These are phyloP conservation scores for Trichoderma virens DNA, from an alignment of 495 filamentous ascomycete genomes.

Conservation along the genomic window DNA sequence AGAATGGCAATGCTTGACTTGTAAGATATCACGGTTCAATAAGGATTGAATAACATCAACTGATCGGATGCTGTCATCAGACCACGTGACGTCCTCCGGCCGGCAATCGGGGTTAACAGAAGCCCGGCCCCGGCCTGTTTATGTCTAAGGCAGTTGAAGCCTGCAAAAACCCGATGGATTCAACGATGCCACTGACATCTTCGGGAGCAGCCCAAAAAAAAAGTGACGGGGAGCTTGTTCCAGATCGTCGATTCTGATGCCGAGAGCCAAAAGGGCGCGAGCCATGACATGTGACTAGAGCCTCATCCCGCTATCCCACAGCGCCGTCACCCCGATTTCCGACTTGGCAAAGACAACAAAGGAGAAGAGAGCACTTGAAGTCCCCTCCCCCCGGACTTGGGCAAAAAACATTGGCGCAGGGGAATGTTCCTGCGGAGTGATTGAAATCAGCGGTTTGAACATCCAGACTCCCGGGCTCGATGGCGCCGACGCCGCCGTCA, in stretches of 20 bases:
- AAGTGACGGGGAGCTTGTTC: neutral
- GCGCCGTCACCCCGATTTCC: neutral
- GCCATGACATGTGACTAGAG: neutral
- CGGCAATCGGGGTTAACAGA: constrained; percentile 3
- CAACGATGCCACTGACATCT: neutral
- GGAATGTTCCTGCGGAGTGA: too few species aligned
- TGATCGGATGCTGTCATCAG: too few species aligned
- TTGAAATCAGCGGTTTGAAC: too few species aligned
- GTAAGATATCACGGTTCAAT: too few species aligned
- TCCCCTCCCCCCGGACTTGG: neutral
- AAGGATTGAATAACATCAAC: too few species aligned
- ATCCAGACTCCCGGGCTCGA: too few species aligned
- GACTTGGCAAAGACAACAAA: neutral
- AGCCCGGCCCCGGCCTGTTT: neutral
- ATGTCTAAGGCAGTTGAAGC: neutral
- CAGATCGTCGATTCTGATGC: too few species aligned
- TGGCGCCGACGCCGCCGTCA: constrained; percentile 4
- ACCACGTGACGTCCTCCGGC: neutral
- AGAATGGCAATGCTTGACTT: too few species aligned
- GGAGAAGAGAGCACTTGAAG: neutral
- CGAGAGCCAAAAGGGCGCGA: neutral
- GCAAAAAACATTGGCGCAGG: neutral
- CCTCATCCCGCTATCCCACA: neutral
- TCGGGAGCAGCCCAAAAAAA: neutral
- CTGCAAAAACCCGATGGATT: neutral